These are phyloP conservation scores for Tanacetum coccineum DNA, from an alignment of 129 eudicot species.

Conservation along the genomic window DNA sequence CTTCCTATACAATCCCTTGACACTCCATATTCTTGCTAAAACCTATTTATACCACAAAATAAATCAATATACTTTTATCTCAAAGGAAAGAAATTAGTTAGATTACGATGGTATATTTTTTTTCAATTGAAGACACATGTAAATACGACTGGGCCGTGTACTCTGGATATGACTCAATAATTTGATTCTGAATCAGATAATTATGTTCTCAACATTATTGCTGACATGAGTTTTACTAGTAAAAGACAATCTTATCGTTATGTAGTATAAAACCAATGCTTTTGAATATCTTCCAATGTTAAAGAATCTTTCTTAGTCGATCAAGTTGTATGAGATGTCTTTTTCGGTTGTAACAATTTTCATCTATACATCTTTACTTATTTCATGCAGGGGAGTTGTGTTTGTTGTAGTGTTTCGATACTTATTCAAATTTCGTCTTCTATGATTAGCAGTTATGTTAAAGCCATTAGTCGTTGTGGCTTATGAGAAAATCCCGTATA, in stretches of 20 bases:
- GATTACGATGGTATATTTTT: no score
- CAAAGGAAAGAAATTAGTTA: no score
- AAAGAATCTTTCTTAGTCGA: background rate
- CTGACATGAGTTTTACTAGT: no score
- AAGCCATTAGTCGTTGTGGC: background rate
- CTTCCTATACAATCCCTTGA: conserved; percentile 25
- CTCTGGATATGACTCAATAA: no score
- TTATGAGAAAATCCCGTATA: background rate
- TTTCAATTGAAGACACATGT: no score
- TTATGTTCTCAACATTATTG: no score
- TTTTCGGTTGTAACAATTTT: background rate
- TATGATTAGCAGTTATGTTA: background rate
- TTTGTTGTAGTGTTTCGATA: background rate
- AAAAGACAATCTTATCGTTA: no score
- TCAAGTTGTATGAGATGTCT: background rate
- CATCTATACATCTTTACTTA: background rate
- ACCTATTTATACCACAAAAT: background rate
- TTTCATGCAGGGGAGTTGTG: background rate
- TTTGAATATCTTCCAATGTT: background rate
- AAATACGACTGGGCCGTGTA: no score
- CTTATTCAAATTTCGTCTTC: no score
- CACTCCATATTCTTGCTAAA: conserved; percentile 22
- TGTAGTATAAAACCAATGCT: no score
- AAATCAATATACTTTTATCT: no score
- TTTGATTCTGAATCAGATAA: no score